A percentile compares a stretch with the other conserved stretches of the same genome.
phyloP scores from a whole-genome alignment of 163 green algal genomes.

The Chloromonas sp. region DNA sequence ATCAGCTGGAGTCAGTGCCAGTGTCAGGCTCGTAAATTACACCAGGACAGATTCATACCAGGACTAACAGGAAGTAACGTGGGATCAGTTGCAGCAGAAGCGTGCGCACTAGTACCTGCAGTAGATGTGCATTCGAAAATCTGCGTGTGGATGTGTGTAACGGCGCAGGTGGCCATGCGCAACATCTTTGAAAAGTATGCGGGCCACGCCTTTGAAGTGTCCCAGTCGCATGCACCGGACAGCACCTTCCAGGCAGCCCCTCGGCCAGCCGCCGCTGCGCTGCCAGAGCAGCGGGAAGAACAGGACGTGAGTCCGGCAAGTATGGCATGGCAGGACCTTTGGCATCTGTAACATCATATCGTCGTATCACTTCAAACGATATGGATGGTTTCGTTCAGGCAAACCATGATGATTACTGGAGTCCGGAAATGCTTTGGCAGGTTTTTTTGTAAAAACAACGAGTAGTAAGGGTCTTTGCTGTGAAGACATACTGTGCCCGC shows the following conservation, averaged over 20 bases:
- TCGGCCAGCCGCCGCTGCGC: not conserved
- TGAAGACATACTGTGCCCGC: too few relatives aligned
- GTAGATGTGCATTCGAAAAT: not conserved
- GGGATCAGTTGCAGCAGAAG: too few relatives aligned
- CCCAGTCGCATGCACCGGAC: conserved; percentile 2
- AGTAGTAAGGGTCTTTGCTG: too few relatives aligned
- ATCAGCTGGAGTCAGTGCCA: too few relatives aligned
- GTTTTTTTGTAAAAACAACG: too few relatives aligned
- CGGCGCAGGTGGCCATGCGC: conserved; percentile 55
- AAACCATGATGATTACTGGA: too few relatives aligned
- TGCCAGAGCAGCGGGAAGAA: not conserved
- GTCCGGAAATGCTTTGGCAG: too few relatives aligned
- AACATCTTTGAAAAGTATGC: conserved; percentile 63
- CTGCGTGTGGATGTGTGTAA: not conserved
- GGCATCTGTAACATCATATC: not conserved
- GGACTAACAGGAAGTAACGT: too few relatives aligned
- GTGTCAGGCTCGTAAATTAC: too few relatives aligned
- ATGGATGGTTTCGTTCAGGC: not conserved
- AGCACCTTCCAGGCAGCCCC: not conserved
- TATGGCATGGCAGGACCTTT: not conserved
- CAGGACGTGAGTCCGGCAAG: not conserved
- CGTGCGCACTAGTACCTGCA: too few relatives aligned
- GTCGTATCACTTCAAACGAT: not conserved
- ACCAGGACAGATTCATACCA: too few relatives aligned
- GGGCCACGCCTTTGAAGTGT: conserved; percentile 25